Evolutionary conservation across 2,329 filamentous ascomycete genomes (phyloP).

Genomic region (Magnaporthiopsis rhizophila): DNA sequence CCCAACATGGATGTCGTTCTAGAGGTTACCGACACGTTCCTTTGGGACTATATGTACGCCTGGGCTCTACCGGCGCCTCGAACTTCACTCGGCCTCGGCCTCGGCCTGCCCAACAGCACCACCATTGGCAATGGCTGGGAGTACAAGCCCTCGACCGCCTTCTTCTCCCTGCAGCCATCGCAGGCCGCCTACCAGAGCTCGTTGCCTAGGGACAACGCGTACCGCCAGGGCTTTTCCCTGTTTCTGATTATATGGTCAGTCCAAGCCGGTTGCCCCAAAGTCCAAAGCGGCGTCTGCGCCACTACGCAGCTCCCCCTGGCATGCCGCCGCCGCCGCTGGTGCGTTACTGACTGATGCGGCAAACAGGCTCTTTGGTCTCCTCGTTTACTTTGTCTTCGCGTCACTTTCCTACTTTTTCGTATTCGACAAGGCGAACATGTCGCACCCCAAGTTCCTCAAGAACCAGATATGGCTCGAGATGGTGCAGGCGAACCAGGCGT

Average conservation of each 20-base stretch:
- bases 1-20: conserved; percentile 79
- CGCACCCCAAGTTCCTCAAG: conserved; percentile 91
- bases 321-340: too few relatives aligned
- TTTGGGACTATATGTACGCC: conserved; percentile 76
- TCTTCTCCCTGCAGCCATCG: conserved; percentile 61
- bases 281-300: too few relatives aligned
- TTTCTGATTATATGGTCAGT: conserved; percentile 80
- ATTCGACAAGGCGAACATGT: conserved; percentile 83
- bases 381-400: conserved; percentile 80
- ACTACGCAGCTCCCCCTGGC: too few relatives aligned
- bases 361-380: conserved; percentile 70
- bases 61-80: conserved; percentile 54
- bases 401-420: conserved; percentile 78
- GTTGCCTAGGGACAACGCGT: conserved; percentile 69
- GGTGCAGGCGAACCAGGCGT: conserved; percentile 62
- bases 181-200: conserved; percentile 72
- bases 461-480: conserved; percentile 88
- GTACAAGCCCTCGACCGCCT: conserved; percentile 66
- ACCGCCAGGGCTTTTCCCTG: conserved; percentile 65
- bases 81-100: conserved; percentile 44
- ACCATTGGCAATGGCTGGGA: conserved; percentile 49
- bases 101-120: conserved; percentile 46
- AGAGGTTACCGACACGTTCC: conserved; percentile 72
- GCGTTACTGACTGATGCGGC: background rate
- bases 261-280: background rate